These are phyloP conservation scores for Passiflora organensis DNA, from an alignment of 345 rosid genomes.

Conservation along the genomic window DNA sequence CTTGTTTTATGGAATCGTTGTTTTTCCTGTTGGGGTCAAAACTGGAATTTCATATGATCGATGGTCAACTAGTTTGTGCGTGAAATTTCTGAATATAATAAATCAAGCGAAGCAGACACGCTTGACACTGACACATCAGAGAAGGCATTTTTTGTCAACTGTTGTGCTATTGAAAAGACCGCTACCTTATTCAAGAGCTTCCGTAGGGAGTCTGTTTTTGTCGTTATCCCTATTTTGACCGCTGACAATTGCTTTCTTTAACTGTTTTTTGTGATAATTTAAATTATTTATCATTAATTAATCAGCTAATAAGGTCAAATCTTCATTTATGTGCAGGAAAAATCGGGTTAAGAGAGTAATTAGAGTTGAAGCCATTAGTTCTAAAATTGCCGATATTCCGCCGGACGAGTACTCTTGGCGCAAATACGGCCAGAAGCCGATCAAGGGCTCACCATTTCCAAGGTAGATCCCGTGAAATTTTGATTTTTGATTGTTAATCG, in stretches of 20 bases:
- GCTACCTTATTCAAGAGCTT: neutral
- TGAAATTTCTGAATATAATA: neutral
- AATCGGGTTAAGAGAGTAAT: conserved; percentile 67
- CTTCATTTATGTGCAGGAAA: too few species aligned
- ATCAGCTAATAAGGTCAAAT: too few species aligned
- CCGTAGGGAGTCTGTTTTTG: conserved; percentile 4
- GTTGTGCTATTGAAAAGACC: neutral
- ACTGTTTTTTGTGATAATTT: too few species aligned
- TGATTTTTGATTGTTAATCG: conserved; percentile 1
- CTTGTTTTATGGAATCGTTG: too few species aligned
- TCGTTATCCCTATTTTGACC: conserved; percentile 9
- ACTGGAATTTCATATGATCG: neutral
- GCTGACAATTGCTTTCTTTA: neutral
- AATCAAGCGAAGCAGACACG: conserved; percentile 18
- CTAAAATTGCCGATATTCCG: conserved; percentile 90
- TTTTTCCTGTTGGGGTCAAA: neutral
- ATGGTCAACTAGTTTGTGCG: conserved; percentile 23
- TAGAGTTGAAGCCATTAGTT: conserved; percentile 82
- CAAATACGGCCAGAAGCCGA: conserved; percentile 95
- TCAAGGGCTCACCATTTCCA: conserved; percentile 94
- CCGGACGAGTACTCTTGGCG: conserved; percentile 92
- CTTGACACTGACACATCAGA: conserved; percentile 23
- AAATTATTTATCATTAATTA: too few species aligned
- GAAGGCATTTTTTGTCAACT: neutral
- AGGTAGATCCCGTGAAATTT: conserved; percentile 29